These are phyloP conservation scores for Penicillium turbatum DNA, from an alignment of 495 filamentous ascomycete genomes.

Conservation along the genomic window DNA sequence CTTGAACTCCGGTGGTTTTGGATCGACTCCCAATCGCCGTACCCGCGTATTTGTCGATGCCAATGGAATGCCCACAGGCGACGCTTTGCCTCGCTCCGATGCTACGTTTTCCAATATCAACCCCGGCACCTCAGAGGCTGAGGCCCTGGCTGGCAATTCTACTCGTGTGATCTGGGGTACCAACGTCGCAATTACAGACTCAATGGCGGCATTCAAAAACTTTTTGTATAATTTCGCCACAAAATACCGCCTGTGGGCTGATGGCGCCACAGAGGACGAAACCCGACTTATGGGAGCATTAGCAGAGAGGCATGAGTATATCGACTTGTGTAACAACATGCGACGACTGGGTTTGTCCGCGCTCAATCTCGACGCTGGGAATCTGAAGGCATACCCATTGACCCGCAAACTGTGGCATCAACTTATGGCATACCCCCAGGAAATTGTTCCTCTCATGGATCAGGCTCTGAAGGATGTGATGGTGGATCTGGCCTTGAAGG, in stretches of 20 bases:
- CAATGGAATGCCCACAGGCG: constrained; percentile 63
- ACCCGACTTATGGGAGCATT: constrained; percentile 56
- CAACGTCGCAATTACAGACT: constrained; percentile 88
- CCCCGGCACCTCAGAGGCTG: constrained; percentile 85
- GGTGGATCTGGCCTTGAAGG: constrained; percentile 79
- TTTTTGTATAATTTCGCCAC: constrained; percentile 85
- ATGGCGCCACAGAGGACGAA: constrained; percentile 74
- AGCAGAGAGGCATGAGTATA: constrained; percentile 69
- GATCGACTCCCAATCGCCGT: constrained; percentile 59
- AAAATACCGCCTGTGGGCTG: constrained; percentile 88
- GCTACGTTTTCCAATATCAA: constrained; percentile 86
- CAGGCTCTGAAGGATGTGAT: constrained; percentile 88
- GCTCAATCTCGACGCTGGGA: constrained; percentile 82
- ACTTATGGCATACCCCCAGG: constrained; percentile 83
- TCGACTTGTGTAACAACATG: constrained; percentile 86
- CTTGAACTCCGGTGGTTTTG: constrained; percentile 71
- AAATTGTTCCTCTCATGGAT: constrained; percentile 97
- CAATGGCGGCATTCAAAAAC: constrained; percentile 79
- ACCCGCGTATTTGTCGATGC: constrained; percentile 78
- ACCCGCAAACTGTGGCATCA: constrained; percentile 95
- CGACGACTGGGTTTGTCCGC: constrained; percentile 73
- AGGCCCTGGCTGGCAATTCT: constrained; percentile 74
- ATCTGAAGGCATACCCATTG: constrained; percentile 88
- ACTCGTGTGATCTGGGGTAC: constrained; percentile 94
- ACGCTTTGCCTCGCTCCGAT: constrained; percentile 59